A percentile compares a stretch with the other conserved stretches of the same genome.
phyloP scores from a whole-genome alignment of 2,329 filamentous ascomycete species.

The Botrytis paeoniae region DNA sequence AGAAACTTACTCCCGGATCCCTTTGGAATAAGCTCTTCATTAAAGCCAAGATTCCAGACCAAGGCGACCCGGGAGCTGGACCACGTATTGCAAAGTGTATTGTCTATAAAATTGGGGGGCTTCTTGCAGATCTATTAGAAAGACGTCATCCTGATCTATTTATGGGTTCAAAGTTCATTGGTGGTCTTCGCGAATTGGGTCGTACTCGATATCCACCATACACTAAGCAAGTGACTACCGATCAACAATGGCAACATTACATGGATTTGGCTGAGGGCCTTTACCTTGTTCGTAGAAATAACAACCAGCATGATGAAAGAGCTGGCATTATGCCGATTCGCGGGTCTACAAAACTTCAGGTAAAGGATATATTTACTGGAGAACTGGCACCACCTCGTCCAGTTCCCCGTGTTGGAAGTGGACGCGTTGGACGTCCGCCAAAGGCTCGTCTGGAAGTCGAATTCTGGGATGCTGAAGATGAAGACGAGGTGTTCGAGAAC shows the following conservation, averaged over 20 bases:
- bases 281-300: slow-evolving; percentile 13
- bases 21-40: background rate
- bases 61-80: background rate
- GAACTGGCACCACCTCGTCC: background rate
- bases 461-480: background rate
- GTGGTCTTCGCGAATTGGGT: background rate
- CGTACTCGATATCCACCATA: slow-evolving; percentile 5
- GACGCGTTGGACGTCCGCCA: slow-evolving; percentile 6
- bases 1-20: background rate
- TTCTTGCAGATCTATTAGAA: slow-evolving; percentile 8
- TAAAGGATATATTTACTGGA: slow-evolving; percentile 6
- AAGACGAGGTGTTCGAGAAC: background rate
- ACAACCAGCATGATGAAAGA: background rate
- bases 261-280: background rate
- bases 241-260: slow-evolving; percentile 7
- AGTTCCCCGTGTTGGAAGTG: background rate
- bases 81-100: slow-evolving; percentile 15
- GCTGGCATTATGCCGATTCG: background rate
- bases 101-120: background rate
- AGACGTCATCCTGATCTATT: background rate
- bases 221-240: background rate
- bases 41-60: slow-evolving; percentile 5
- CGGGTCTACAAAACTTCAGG: background rate
- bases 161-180: background rate
- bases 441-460: background rate